Evolutionary conservation across 1,284 basidiomycete genomes (phyloP), one percentile per base, ranked within the genome.

Genomic region (Ustilago curta): DNA sequence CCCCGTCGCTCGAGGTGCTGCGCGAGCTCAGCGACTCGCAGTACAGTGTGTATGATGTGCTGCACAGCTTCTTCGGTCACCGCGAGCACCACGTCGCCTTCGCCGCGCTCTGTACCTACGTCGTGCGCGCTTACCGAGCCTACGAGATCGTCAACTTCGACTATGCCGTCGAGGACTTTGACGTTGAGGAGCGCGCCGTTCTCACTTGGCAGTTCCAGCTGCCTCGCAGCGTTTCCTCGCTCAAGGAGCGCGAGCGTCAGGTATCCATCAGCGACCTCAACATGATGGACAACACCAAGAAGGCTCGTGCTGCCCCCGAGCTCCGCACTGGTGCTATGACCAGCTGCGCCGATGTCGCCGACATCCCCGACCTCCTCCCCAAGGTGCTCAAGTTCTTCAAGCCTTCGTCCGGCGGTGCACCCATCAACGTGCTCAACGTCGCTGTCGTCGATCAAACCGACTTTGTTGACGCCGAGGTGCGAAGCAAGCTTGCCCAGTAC

Each of bases 1-100:
- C 79, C 44, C 97, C 97, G 7, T 92, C 93, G 37, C 87, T 90
- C 27, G 94, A 97, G 65, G 89, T 94, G 32, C 88, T 99, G 78
- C 91, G 91, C 82, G 97, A 99, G 87, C 90, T 99, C 48, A 93
- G 92, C 75, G 97, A 99, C 87, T 97, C 95, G 29, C 90, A 93
- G 65, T 97, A 95, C 87, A 96, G 94, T 23, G 95, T 99, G 32
- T 99, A 92, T 86, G 96, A 99, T 83, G 97, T 99, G 12, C 89
- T 99, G 62, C 93, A 95, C 18, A 90, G 93, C 14, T 99, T 99
- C 89, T 99, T 98, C 89, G 91, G 90, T 72, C 68, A 78, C 59
- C 92, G 95, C 84, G 85, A 88, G 54, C 70, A 79, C 35, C 89
- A 91, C 52, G 90, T 98, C 69, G 90, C 91, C 27, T 90, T 97